Conservation (phyloP, 1,139 yeast species). For the Magnusiomyces tetraspermus region DNA sequence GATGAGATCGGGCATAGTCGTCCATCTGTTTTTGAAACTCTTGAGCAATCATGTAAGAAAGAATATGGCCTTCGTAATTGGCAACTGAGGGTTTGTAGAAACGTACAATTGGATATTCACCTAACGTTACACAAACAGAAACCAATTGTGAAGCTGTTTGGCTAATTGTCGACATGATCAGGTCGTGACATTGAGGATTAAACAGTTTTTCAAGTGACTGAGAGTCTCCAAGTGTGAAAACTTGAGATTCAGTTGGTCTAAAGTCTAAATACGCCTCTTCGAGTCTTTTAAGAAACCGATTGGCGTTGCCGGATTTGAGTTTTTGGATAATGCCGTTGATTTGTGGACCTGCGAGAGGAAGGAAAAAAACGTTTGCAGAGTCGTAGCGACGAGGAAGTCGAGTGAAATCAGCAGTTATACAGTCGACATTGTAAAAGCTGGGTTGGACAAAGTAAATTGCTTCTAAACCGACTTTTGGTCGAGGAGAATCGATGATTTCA, state of each 20-base stretch:
- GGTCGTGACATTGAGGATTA: constrained; percentile 54
- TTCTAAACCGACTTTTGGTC: constrained; percentile 45
- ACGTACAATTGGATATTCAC: constrained; percentile 82
- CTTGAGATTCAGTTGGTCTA: constrained; percentile 41
- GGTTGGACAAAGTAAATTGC: constrained; percentile 56
- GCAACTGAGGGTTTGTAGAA: constrained; percentile 39
- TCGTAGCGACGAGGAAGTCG: constrained; percentile 46
- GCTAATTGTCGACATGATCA: constrained; percentile 50
- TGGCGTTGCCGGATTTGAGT: constrained; percentile 14
- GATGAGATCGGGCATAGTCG: constrained; percentile 60
- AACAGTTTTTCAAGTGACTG: constrained; percentile 65
- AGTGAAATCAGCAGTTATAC: constrained; percentile 51
- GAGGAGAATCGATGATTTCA: constrained; percentile 42
- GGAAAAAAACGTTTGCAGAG: constrained; percentile 47
- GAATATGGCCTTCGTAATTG: constrained; percentile 46
- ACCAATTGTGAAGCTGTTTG: constrained; percentile 55
- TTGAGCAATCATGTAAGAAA: constrained; percentile 66
- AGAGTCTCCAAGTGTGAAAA: constrained; percentile 36
- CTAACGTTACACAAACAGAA: constrained; percentile 64
- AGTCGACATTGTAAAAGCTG: constrained; percentile 43
- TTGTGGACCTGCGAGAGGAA: constrained; percentile 39
- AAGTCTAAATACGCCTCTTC: constrained; percentile 33
- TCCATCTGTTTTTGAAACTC: constrained; percentile 65
- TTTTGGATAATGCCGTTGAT: neutral
- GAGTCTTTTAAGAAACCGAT: constrained; percentile 20